Conservation (phyloP, 2,329 filamentous ascomycete species). For the Tolypocladium sp. region DNA sequence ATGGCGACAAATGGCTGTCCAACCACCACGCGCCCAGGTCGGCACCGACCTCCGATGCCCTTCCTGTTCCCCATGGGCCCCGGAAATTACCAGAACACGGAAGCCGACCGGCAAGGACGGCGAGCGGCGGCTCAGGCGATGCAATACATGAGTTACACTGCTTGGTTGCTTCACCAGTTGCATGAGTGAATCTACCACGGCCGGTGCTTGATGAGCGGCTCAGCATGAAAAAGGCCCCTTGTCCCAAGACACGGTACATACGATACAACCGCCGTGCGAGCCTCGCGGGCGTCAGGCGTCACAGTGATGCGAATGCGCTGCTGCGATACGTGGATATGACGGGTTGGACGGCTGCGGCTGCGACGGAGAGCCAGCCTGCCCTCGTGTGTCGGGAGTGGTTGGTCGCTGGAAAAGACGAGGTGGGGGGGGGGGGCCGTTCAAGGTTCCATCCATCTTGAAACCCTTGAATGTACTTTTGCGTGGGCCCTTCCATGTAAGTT, state of each 20-base stretch:
- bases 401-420: too few relatives aligned
- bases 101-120: not conserved
- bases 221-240: not conserved
- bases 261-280: not conserved
- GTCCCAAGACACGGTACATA: not conserved
- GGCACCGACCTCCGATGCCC: not conserved
- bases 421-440: too few relatives aligned
- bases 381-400: not conserved
- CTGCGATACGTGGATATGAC: not conserved
- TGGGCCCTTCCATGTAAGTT: not conserved
- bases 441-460: not conserved
- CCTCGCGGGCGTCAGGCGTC: not conserved
- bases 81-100: not conserved
- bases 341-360: not conserved
- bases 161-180: not conserved
- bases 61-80: not conserved
- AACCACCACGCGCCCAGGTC: not conserved
- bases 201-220: not conserved
- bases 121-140: not conserved
- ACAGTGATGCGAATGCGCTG: not conserved
- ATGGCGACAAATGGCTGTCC: not conserved
- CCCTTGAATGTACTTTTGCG: not conserved
- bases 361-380: not conserved
- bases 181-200: not conserved
- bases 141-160: not conserved